Base-by-base conservation (phyloP, 1,139 yeast species). In the Lodderomyces orthopsilosis region DNA sequence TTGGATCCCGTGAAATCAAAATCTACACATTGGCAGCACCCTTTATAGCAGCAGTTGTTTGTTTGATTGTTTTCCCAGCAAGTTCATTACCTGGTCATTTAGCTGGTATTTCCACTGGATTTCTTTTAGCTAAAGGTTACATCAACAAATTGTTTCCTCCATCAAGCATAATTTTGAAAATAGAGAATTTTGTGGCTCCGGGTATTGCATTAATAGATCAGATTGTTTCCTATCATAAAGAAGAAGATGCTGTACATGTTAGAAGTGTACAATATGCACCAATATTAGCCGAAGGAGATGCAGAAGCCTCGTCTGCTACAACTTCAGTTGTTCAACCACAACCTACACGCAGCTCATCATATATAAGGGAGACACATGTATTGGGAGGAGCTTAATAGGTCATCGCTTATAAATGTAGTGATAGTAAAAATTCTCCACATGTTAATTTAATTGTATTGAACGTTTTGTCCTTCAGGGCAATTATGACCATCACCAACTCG, bases 11-110 rank as follows among this genome's bases (percentile, higher is more conserved):
- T 41, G 56, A 53, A 35, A 42, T 59, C 35, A 59, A 68, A 15
- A 60, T 88, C 17, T 93, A 93, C 23, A 84, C 93, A 0, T 62
- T 81, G 52, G 65, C 71, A 40, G 56, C 77, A 0, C 96, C 96
- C 6, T 66, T 85, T 37, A 51, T 76, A 17, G 59, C 79, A 23
- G 68, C 88, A 46, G 46, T 82, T 1, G 26, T 83, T 8, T 71
- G 80, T 2, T 60, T 61, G 65, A 37, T 72, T 71, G 38, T 88
- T 76, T 17, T 64, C 76, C 51, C 57, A 58, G 35, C 75, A 70
- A 40, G 91, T 9, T 83, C 93, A 42, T 82, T 89, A 52, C 66
- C 83, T 53, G 95, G 96, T 19, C 96, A 90, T 48, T 62, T 70
- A 52, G 63, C 68, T 10, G 77, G 74, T 2, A 64, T 70, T 35